Base-by-base conservation (phyloP, 2,329 filamentous ascomycete genomes). In the Aurifilum marmelostoma region DNA sequence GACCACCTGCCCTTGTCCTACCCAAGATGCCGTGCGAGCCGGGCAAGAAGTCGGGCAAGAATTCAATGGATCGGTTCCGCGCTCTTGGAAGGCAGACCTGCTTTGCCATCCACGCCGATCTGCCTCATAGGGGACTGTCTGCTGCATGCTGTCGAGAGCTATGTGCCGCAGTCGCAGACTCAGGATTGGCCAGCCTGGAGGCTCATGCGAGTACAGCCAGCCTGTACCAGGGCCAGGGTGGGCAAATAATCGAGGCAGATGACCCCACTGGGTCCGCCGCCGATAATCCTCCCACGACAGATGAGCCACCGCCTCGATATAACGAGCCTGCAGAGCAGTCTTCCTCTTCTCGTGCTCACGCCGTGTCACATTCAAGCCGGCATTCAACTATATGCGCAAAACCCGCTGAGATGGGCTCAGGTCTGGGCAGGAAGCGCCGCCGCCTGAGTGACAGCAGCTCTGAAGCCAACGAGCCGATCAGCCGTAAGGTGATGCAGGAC, bases 181-280 rank as follows among this genome's bases (percentile, higher is more conserved):
- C 41, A 3, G 39, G 47, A 11, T n/a, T 65, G 27, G 9, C 50
- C 34, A 69, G 67, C 24, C 59, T 69, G 9, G 58, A 47, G 14
- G 63, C 29, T 7, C 54, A 66, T 18, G 24, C 63, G 9, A 66
- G 63, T 9, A 65, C 63, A 7, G 34, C 67, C 1, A 69, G 56
- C 32, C 47, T 69, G 8, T 69, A 69, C 37, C 56, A 69, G 24
- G 67, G 67, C 12, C 63, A 66, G 41, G 67, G 67, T 6, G 63
- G 67, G 27, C 39, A 47, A 39, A 24, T 69, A 4, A 21, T 69
- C 14, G 63, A 69, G 58, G 67, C 56, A 24, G 67, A 69, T 2
- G 62, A n/a, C 27, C 56, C 58, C 24, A 37, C 58, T 16, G 18
- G 18, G 21, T 16, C 43, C 34, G 47, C 43, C 5, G 18, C 16